Evolutionary conservation across 129 eudicot genomes (phyloP).

Genomic region (carrot (Daucus carota)): DNA sequence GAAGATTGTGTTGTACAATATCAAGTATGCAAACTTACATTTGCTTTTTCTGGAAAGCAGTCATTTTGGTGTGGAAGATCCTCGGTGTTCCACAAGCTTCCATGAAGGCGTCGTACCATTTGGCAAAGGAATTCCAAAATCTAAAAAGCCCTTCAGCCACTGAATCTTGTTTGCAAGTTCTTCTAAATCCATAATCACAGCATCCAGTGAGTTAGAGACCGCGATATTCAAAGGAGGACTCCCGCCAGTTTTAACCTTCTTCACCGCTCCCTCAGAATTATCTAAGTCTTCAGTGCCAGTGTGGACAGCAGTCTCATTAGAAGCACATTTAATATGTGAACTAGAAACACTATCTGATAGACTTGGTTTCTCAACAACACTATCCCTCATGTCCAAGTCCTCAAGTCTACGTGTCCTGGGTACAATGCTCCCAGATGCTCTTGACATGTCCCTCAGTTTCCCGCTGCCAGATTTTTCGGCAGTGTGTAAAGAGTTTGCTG

Average conservation of each 20-base stretch:
- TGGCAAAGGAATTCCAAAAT: constrained; percentile 23
- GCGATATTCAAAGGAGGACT: constrained; percentile 17
- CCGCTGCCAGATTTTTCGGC: constrained; percentile 8
- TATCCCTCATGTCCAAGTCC: constrained; percentile 12
- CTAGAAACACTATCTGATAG: constrained; percentile 21
- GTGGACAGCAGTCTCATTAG: constrained; percentile 11
- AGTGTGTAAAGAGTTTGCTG: constrained; percentile 15
- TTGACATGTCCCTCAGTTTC: neutral
- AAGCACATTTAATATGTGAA: constrained; percentile 10
- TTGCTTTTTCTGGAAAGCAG: neutral
- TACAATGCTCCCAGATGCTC: neutral
- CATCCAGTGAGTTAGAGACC: constrained; percentile 31
- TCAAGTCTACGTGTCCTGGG: constrained; percentile 5
- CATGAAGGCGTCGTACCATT: constrained; percentile 23
- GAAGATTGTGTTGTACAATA: neutral
- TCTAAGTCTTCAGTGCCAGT: constrained; percentile 4
- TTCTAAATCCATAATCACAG: constrained; percentile 50
- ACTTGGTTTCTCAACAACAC: constrained; percentile 12
- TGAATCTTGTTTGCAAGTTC: constrained; percentile 54
- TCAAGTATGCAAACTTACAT: neutral
- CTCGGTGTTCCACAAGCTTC: constrained; percentile 36
- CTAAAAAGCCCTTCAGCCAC: constrained; percentile 44
- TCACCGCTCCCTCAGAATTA: constrained; percentile 4
- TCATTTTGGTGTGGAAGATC: constrained; percentile 17
- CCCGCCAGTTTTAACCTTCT: constrained; percentile 14